These are phyloP conservation scores for Oryza meridionalis DNA, from an alignment of 176 grass and related monocot genomes.

Conservation along the genomic window DNA sequence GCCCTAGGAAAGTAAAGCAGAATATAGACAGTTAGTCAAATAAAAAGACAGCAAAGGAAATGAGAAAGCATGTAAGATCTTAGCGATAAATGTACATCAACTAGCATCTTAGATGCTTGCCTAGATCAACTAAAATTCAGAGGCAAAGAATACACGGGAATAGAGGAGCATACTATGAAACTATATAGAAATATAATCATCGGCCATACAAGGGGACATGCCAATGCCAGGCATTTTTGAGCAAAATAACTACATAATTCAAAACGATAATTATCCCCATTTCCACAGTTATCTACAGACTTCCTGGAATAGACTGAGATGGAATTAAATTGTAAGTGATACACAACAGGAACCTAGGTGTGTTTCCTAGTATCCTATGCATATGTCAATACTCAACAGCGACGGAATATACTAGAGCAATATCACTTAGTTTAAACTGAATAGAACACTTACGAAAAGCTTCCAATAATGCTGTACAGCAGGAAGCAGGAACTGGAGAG, in stretches of 20 bases:
- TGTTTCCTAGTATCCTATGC: background rate
- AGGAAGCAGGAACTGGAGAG: conserved; percentile 93
- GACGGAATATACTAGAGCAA: conserved; percentile 16
- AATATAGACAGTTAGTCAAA: conserved; percentile 28
- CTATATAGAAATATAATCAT: background rate
- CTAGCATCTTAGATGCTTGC: conserved; percentile 5
- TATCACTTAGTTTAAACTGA: conserved; percentile 19
- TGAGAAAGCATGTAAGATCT: background rate
- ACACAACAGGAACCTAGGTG: background rate
- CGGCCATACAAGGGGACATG: background rate
- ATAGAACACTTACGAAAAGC: conserved; percentile 76
- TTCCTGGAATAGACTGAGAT: background rate
- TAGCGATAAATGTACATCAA: conserved; percentile 6
- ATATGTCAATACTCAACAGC: background rate
- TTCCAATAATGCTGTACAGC: conserved; percentile 93
- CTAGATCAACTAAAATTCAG: conserved; percentile 4
- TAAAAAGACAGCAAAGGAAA: conserved; percentile 17
- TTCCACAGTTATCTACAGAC: background rate
- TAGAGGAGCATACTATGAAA: background rate
- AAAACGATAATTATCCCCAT: background rate
- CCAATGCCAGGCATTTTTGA: conserved; percentile 4
- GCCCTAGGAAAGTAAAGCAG: conserved; percentile 61
- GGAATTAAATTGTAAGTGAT: conserved; percentile 4
- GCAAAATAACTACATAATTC: conserved; percentile 29
- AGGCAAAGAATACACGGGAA: background rate